Evolutionary conservation across 163 green algal species (phyloP), one percentile per base, ranked within the genome.

Genomic region (Trebouxia gelatinosa): DNA sequence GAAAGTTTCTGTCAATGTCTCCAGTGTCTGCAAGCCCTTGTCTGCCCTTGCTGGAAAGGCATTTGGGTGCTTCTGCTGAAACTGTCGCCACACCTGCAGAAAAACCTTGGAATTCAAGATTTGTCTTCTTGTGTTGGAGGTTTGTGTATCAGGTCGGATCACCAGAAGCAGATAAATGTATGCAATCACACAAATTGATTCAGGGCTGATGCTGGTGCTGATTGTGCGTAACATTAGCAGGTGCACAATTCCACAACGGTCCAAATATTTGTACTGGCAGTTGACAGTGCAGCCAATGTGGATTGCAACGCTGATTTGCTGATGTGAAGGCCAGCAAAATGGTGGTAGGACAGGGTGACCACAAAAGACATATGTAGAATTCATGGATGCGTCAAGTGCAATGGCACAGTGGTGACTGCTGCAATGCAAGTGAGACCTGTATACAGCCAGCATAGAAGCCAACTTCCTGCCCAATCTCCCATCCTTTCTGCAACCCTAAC

Each of bases 381-480:
- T n/a, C 35, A 66, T 40, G 21, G 26, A 40, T 65, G 46, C 28
- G 34, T 57, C 26, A 38, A 48, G 40, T 38, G 31, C 35, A 2
- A 43, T 23, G 11, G 13, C 16, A 31, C 35, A 43, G 39, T 21
- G 19, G 48, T 35, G 61, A n/a, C n/a, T n/a, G n/a, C n/a, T n/a
- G n/a, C n/a, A n/a, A n/a, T n/a, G 29, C 34, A 37, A 28, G 2
- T 5, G 9, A n/a, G 58, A 71, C 77, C 77, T 81, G 31, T n/a
- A 79, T 58, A 82, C 78, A 86, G 5, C 87, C 87, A n/a, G 72
- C 57, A 68, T 89, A 89, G 48, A 83, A 89, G 38, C 81, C 87
- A 29, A 91, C 76, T 51, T 91, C 87, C 31, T 86, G 67, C 1
- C 77, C 85, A 21, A 91, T 72, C 37, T 89, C 78, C 71, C 86